phyloP scores from a whole-genome alignment of 768 basidiomycete species.

The Lactarius trivialis region DNA sequence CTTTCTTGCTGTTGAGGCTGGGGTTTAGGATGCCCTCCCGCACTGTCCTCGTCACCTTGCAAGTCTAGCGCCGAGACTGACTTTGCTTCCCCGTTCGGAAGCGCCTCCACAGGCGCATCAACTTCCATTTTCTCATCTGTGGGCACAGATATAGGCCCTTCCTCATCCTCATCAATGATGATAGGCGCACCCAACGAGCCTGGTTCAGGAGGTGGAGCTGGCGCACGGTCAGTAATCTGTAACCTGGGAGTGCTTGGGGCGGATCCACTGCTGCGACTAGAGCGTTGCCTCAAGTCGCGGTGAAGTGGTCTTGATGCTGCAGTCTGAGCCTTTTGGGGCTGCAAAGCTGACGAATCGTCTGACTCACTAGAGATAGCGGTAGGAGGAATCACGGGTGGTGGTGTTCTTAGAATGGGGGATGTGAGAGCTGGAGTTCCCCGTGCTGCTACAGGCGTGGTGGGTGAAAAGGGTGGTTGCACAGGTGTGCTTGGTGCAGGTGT shows the following conservation, averaged over 20 bases:
- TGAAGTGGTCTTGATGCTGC: background rate
- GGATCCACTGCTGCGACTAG: background rate
- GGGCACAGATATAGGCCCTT: background rate
- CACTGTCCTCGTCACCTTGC: background rate
- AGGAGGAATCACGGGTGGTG: background rate
- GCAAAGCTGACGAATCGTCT: background rate
- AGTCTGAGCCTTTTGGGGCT: background rate
- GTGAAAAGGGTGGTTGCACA: background rate
- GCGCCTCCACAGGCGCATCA: background rate
- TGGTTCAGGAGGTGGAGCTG: constrained; percentile 2
- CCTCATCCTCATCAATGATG: constrained; percentile 16
- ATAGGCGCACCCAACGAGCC: constrained; percentile 15
- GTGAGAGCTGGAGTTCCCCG: background rate
- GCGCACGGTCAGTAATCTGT: constrained; percentile 11
- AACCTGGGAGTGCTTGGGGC: background rate
- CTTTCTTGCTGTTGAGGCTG: background rate
- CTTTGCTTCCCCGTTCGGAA: background rate
- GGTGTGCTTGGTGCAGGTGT: background rate
- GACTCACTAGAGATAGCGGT: background rate
- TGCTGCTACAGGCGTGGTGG: background rate
- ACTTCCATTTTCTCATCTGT: background rate
- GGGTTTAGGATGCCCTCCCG: background rate
- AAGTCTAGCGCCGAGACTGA: background rate
- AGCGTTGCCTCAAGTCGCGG: constrained; percentile 7
- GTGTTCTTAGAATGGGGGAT: background rate